phyloP scores from a whole-genome alignment of 2,329 filamentous ascomycete species.

The Conoideocrella luteorostrata region DNA sequence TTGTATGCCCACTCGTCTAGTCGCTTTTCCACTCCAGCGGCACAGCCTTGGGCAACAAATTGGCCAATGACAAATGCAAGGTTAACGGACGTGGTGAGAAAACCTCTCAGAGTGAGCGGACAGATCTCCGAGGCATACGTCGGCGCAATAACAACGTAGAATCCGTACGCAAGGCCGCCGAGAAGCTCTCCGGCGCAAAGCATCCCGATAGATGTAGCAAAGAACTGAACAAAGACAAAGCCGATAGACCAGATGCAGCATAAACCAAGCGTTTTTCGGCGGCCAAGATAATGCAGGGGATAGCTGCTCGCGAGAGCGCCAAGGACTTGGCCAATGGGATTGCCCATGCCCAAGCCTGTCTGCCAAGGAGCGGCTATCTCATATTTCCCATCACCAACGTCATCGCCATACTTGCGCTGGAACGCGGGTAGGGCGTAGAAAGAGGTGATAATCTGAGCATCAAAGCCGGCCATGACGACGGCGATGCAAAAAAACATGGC shows the following conservation, averaged over 20 bases:
- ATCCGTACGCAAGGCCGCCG: constrained; percentile 54
- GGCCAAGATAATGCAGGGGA: constrained; percentile 33
- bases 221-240: constrained; percentile 58
- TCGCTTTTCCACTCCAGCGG: constrained; percentile 33
- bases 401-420: constrained; percentile 24
- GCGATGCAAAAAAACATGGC: constrained; percentile 22
- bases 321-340: constrained; percentile 39
- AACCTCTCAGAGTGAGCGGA: constrained; percentile 49
- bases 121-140: constrained; percentile 57
- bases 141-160: constrained; percentile 52
- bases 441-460: constrained; percentile 31
- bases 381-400: constrained; percentile 22
- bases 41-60: constrained; percentile 45
- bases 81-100: constrained; percentile 54
- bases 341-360: constrained; percentile 38
- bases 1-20: constrained; percentile 40
- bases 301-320: constrained; percentile 29
- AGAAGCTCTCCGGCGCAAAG: constrained; percentile 57
- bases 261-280: constrained; percentile 36
- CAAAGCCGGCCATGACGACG: constrained; percentile 26
- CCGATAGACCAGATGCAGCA: constrained; percentile 40
- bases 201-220: constrained; percentile 47
- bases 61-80: constrained; percentile 58
- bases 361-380: constrained; percentile 44
- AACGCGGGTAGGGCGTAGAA: constrained; percentile 31